phyloP scores from a whole-genome alignment of 2,329 filamentous ascomycete species.

The Exophiala phaeomuriformis region DNA sequence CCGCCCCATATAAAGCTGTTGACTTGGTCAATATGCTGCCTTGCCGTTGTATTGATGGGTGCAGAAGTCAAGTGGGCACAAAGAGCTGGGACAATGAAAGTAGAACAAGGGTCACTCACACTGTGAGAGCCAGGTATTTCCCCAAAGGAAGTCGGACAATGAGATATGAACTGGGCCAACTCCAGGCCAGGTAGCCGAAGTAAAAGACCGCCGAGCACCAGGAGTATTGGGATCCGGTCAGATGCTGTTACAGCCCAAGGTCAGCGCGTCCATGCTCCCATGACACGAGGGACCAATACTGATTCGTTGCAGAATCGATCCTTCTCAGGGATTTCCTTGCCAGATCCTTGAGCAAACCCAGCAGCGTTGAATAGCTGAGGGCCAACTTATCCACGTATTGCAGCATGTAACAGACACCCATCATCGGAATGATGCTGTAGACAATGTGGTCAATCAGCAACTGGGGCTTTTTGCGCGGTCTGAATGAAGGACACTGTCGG shows the following conservation, averaged over 20 bases:
- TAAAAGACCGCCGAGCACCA: constrained; percentile 31
- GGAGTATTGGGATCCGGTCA: constrained; percentile 29
- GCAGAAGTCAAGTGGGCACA: no score
- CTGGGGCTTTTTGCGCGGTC: no score
- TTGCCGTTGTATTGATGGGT: not conserved
- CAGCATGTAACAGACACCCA: constrained; percentile 29
- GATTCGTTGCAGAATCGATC: constrained; percentile 5
- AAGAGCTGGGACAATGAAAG: not conserved
- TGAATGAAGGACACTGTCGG: no score
- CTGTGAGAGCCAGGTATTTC: constrained; percentile 28
- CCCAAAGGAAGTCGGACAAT: constrained; percentile 28
- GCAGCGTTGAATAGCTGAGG: constrained; percentile 30
- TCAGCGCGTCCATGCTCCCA: no score
- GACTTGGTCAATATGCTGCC: not conserved
- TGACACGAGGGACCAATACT: no score
- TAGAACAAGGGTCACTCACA: constrained; percentile 9
- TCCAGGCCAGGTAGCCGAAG: constrained; percentile 31
- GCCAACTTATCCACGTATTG: constrained; percentile 32
- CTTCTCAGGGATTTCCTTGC: constrained; percentile 1
- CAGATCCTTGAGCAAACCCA: constrained; percentile 28
- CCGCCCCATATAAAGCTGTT: constrained; percentile 30
- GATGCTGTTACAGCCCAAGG: constrained; percentile 17
- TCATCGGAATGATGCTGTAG: constrained; percentile 5
- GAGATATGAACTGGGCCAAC: constrained; percentile 28
- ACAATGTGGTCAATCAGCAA: not conserved